Evolutionary conservation across 495 filamentous ascomycete species (phyloP), one percentile per base, ranked within the genome.

Genomic region (Penicillium paradoxum): DNA sequence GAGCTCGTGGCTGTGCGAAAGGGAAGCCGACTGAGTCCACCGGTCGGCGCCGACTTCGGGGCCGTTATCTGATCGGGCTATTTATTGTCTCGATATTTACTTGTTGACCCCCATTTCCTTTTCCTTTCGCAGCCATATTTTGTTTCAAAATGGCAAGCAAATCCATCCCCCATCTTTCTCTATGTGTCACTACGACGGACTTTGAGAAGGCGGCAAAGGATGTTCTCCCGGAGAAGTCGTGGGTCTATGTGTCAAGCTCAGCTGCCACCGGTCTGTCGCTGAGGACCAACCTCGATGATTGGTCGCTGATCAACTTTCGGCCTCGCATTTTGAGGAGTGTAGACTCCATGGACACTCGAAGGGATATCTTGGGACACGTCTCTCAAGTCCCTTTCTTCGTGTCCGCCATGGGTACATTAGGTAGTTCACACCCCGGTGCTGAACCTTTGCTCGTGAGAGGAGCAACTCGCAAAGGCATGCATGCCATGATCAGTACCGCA

Each of bases 221-320:
- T 17, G 44, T 55, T n/a, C 59, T 62, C 1, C 30, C 56, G 4
- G 42, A 62, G 30, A 62, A 59, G 17, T 53, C 56, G 43, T 62
- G 56, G 59, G 53, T 62, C 8, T 62, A 62, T 48, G 56, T 36
- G 13, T 62, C 59, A 6, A 62, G 59, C 32, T 59, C 56, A 15
- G 59, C 59, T 33, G 27, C 53, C 11, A 51, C 59, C 9, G 59
- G 59, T 17, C 34, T 51, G 3, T 62, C 59, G 22, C 39, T 59
- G 40, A 36, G 44, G 13, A 37, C 53, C n/a, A 62, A 62, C 29
- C 30, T 62, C 7, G 56, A 62, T 24, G 59, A 62, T 42, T 62
- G 59, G 59, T 59, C 59, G 39, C 40, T 51, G 25, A 56, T 62
- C 49, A 62, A 59, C 25, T 62, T 62, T 22, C 56, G 59, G 0